Conservation (phyloP, 1,139 yeast genomes). For the Eremothecium sinecaudum region DNA sequence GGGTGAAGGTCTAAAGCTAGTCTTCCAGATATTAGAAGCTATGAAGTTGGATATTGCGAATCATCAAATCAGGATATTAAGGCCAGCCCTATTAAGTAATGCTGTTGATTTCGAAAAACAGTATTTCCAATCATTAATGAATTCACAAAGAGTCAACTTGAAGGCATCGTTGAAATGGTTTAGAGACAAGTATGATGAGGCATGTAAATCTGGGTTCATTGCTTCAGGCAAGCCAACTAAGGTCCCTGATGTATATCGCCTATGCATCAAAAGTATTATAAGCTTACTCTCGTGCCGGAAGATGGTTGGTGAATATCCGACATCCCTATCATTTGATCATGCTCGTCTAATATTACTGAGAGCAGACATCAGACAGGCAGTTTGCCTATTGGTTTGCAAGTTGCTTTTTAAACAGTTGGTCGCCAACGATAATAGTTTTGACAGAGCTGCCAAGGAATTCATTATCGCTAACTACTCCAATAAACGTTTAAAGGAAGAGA, state of each 20-base stretch:
- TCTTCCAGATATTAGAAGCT: constrained; percentile 83
- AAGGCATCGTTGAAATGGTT: constrained; percentile 68
- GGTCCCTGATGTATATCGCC: constrained; percentile 23
- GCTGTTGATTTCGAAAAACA: constrained; percentile 90
- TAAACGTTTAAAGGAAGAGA: constrained; percentile 42
- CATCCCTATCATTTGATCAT: constrained; percentile 80
- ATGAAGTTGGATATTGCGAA: constrained; percentile 95
- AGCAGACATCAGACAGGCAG: constrained; percentile 79
- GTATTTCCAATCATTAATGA: constrained; percentile 64
- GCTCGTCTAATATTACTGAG: constrained; percentile 67
- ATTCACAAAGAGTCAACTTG: constrained; percentile 57
- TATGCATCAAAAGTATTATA: constrained; percentile 32
- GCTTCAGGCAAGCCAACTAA: constrained; percentile 12
- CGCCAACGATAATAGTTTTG: constrained; percentile 33
- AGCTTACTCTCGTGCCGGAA: constrained; percentile 65
- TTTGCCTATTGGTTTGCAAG: constrained; percentile 67
- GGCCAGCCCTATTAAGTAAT: constrained; percentile 79
- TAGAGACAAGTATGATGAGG: constrained; percentile 33
- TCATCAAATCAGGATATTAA: constrained; percentile 77
- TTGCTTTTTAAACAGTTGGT: constrained; percentile 65
- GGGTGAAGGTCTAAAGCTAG: constrained; percentile 68
- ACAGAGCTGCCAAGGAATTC: constrained; percentile 22
- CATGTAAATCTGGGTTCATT: constrained; percentile 13
- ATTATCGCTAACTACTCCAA: constrained; percentile 23
- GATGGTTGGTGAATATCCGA: constrained; percentile 77